Conservation (phyloP, 2,329 filamentous ascomycete species). For the Epichloe scottii region DNA sequence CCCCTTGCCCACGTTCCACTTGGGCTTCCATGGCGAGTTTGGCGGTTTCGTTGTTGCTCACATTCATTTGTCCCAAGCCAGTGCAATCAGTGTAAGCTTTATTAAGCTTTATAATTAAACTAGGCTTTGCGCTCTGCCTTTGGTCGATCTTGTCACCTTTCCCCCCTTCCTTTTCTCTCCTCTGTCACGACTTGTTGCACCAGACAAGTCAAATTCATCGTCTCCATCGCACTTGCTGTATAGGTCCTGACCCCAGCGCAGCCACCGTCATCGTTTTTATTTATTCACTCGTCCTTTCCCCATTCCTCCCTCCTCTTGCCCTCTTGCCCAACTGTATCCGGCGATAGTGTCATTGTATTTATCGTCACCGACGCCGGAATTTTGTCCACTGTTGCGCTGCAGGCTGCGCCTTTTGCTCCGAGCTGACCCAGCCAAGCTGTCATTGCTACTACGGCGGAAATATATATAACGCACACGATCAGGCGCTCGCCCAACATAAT, state of each 20-base stretch:
- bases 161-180: background rate
- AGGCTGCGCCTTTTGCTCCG: too few species aligned
- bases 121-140: background rate
- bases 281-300: too few species aligned
- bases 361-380: too few species aligned
- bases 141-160: background rate
- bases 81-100: background rate
- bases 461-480: too few species aligned
- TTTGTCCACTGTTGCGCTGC: too few species aligned
- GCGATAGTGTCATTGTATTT: too few species aligned
- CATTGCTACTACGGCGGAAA: too few species aligned
- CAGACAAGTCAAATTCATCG: background rate
- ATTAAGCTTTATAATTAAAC: background rate
- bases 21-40: background rate
- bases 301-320: too few species aligned
- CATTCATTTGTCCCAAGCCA: background rate
- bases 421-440: too few species aligned
- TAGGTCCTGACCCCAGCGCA: background rate
- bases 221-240: background rate
- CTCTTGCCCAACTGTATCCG: too few species aligned
- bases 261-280: background rate
- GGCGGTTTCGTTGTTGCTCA: background rate
- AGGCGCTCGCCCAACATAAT: too few species aligned
- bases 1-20: background rate
- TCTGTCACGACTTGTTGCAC: background rate